Conservation (phyloP, 352 stramenopile genomes). For the Globisporangium alternatum region DNA sequence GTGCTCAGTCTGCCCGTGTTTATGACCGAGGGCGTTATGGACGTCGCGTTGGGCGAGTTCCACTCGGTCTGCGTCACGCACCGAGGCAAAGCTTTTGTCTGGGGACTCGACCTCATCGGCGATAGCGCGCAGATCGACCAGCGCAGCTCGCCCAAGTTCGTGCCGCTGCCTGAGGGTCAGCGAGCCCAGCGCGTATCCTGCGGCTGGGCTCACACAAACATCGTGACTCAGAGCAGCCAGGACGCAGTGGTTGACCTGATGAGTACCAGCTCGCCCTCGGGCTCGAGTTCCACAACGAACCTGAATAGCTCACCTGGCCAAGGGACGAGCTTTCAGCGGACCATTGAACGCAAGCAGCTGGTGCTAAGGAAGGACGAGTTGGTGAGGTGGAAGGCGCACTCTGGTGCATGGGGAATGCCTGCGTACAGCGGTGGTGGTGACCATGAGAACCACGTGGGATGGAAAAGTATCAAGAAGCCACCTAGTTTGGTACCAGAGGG, state of each 20-base stretch:
- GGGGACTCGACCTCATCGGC: constrained; percentile 57
- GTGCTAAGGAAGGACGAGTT: constrained; percentile 11
- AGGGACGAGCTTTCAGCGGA: constrained; percentile 13
- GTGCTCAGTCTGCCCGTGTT: constrained; percentile 40
- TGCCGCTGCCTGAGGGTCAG: constrained; percentile 37
- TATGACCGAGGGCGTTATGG: constrained; percentile 43
- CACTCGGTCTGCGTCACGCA: constrained; percentile 61
- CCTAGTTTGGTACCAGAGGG: neutral
- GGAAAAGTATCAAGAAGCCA: neutral
- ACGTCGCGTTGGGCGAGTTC: constrained; percentile 69
- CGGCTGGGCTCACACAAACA: constrained; percentile 63
- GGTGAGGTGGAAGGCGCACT: constrained; percentile 2
- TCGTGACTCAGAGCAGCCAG: constrained; percentile 37
- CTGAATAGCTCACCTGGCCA: neutral
- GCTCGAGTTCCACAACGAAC: neutral
- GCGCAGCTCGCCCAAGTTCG: constrained; percentile 25
- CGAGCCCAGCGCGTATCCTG: constrained; percentile 46
- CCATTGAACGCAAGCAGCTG: constrained; percentile 14
- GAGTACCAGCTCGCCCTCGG: neutral
- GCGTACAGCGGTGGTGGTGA: too few species aligned
- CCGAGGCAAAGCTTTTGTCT: constrained; percentile 44
- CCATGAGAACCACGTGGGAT: neutral
- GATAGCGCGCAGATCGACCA: constrained; percentile 42
- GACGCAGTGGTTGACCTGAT: neutral
- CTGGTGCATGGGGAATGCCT: constrained; percentile 7